A percentile compares a stretch with the other conserved stretches of the same genome.
Evolutionary conservation across 2,329 filamentous ascomycete genomes (phyloP).

Genomic region (Ceratocystis colombiana): DNA sequence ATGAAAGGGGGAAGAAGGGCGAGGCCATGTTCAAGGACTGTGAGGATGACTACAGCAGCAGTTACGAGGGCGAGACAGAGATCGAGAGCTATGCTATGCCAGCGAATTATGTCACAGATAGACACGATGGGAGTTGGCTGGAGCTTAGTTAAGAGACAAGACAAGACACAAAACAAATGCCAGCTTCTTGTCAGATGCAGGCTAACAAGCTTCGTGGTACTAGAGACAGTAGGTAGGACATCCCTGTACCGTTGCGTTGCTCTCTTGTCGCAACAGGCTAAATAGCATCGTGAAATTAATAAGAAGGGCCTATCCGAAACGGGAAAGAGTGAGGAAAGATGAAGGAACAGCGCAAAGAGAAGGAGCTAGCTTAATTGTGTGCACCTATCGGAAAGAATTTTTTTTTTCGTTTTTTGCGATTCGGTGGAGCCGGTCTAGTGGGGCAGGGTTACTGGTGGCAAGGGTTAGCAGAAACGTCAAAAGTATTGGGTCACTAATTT

Average conservation of each 20-base stretch:
- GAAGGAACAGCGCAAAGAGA: not conserved
- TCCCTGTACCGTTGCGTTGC: not conserved
- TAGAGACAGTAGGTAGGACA: not conserved
- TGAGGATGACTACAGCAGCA: not conserved
- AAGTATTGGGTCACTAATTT: not conserved
- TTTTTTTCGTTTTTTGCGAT: not conserved
- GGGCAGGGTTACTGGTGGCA: not conserved
- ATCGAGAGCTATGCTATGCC: not conserved
- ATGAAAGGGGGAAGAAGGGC: not conserved
- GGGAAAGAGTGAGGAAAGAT: not conserved
- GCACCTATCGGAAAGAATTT: not conserved
- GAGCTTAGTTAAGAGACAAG: not conserved
- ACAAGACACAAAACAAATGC: not conserved
- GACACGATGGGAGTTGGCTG: not conserved
- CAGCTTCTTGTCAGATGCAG: too few species aligned
- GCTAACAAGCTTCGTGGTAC: not conserved
- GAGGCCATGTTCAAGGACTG: not conserved
- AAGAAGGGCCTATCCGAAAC: not conserved
- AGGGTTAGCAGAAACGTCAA: not conserved
- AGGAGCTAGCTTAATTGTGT: not conserved
- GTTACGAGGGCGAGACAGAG: not conserved
- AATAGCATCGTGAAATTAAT: not conserved
- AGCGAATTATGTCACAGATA: not conserved
- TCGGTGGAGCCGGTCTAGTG: not conserved
- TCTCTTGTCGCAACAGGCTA: conserved; percentile 1